Percentiles rank a stretch among this genome's conserved stretches.
phyloP scores from a whole-genome alignment of 129 eudicot genomes.

The Sambucus nigra region DNA sequence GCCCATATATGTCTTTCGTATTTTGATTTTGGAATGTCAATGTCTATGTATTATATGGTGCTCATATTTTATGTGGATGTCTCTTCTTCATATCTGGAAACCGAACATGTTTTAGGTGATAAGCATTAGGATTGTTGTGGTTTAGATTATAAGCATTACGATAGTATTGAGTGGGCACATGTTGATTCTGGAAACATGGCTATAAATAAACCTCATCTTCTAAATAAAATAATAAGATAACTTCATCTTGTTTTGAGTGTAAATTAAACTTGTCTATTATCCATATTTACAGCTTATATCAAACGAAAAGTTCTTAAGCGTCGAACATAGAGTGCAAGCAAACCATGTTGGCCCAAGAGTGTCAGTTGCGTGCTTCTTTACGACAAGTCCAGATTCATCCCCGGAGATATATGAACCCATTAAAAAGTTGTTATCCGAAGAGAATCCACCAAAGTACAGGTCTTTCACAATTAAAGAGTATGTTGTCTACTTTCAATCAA shows the following conservation, averaged over 20 bases:
- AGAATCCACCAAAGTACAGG: slow-evolving; percentile 1
- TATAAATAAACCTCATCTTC: too few relatives aligned
- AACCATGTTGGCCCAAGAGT: neutral
- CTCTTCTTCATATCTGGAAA: too few relatives aligned
- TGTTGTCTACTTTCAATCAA: neutral
- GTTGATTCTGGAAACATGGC: too few relatives aligned
- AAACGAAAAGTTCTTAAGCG: neutral
- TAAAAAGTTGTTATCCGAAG: slow-evolving; percentile 8
- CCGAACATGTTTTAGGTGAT: too few relatives aligned
- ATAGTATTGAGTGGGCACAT: too few relatives aligned
- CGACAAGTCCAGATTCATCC: neutral
- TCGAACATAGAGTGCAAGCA: neutral
- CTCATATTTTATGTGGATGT: too few relatives aligned
- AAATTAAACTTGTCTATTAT: neutral
- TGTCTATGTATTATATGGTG: too few relatives aligned
- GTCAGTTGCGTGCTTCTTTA: neutral
- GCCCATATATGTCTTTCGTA: too few relatives aligned
- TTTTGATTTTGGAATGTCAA: too few relatives aligned
- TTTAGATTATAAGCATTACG: too few relatives aligned
- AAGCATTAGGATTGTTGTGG: too few relatives aligned
- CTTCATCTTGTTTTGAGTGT: neutral
- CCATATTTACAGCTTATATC: neutral
- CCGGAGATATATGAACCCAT: neutral
- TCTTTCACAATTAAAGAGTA: neutral
- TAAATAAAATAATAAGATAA: neutral